Evolutionary conservation across 2,329 filamentous ascomycete genomes (phyloP), one percentile per base, ranked within the genome.

Genomic region (Pseudodiploospora longispora): DNA sequence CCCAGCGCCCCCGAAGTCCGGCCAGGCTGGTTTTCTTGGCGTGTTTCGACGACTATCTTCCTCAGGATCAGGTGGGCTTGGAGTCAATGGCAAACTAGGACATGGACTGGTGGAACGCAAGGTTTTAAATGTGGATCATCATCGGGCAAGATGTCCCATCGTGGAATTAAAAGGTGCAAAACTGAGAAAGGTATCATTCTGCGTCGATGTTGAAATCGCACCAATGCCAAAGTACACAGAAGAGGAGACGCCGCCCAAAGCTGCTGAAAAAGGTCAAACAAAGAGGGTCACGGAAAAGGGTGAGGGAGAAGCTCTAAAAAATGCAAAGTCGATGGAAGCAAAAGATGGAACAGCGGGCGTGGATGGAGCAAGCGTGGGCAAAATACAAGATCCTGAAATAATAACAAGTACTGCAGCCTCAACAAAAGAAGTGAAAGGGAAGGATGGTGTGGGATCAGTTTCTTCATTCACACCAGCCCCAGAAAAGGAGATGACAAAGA

Each of bases 161-260:
- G 70, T 78, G 4, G 90, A 95, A 52, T 71, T 98, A 38, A 82
- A 89, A 52, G 80, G 83, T 56, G 78, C 80, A 40, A 95, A 93
- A 61, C 65, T 98, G 47, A 79, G 88, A 43, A 80, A 89, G 42
- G 93, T 98, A 1, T 86, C 91, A 0, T 98, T 98, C 59, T 95
- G 87, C 55, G 93, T 98, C 3, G 93, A 98, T 58, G 90, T 98
- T 4, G 93, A 98, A 63, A 95, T 98, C 58, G 91, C 91, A 3
- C 87, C 89, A 1, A 82, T 87, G 58, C 87, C 90, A 27, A 82
- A 80, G 54, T 93, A 94, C 54, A 66, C 71, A 10, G 86, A 93
- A 3, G 72, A 72, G 10, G 75, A 76, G 6, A 63, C 74, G 7
- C 61, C 36, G 39, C 51, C 46, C 5, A 69, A 66, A 43, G 57